phyloP scores from a whole-genome alignment of 78 protist genomes.

The Dictyostelium firmibasis region DNA sequence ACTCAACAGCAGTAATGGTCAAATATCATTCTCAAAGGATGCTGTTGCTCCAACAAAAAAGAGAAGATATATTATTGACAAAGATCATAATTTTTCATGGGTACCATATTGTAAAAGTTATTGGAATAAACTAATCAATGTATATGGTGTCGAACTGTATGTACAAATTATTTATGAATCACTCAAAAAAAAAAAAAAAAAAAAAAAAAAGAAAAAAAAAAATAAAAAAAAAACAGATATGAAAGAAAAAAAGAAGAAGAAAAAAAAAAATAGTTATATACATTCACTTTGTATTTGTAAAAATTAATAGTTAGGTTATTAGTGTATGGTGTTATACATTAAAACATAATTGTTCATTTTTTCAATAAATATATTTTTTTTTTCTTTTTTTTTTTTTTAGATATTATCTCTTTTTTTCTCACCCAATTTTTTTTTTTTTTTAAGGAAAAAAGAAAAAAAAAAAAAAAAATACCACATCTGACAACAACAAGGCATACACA shows the following conservation, averaged over 20 bases:
- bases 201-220: too few species aligned
- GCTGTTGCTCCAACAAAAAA: background rate
- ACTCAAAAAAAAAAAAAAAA: background rate
- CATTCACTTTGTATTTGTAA: background rate
- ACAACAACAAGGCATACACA: background rate
- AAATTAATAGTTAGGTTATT: too few species aligned
- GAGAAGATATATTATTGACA: conserved; percentile 47
- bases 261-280: too few species aligned
- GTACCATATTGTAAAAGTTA: conserved; percentile 33
- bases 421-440: too few species aligned
- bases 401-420: too few species aligned
- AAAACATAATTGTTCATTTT: background rate
- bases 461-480: too few species aligned
- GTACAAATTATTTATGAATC: background rate
- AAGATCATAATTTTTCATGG: conserved; percentile 25
- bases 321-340: too few species aligned
- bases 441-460: too few species aligned
- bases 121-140: conserved; percentile 41
- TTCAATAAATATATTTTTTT: too few species aligned
- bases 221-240: too few species aligned
- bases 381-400: too few species aligned
- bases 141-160: conserved; percentile 14
- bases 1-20: background rate
- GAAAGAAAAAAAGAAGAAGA: too few species aligned
- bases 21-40: background rate